Conservation (phyloP, 2,329 filamentous ascomycete species). For the Fusarium zealandicum region DNA sequence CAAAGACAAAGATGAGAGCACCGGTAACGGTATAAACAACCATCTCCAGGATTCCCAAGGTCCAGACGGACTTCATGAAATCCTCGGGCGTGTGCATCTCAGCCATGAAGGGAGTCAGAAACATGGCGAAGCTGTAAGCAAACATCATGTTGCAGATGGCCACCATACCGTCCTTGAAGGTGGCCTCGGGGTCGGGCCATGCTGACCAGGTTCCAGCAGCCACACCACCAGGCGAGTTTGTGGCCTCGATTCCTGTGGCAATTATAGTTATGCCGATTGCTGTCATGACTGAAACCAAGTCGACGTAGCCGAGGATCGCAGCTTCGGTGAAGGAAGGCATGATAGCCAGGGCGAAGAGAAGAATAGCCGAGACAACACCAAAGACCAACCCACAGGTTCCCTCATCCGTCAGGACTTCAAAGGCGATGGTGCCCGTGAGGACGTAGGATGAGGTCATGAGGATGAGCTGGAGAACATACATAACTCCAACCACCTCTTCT, state of each 20-base stretch:
- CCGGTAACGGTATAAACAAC: slow-evolving; percentile 68
- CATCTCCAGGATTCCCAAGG: slow-evolving; percentile 65
- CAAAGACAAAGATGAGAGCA: slow-evolving; percentile 69
- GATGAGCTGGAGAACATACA: slow-evolving; percentile 66
- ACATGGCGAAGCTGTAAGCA: slow-evolving; percentile 62
- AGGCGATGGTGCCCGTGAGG: slow-evolving; percentile 68
- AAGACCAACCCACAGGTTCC: slow-evolving; percentile 50
- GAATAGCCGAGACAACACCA: slow-evolving; percentile 47
- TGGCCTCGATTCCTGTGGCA: slow-evolving; percentile 57
- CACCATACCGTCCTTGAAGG: slow-evolving; percentile 60
- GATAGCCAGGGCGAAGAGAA: slow-evolving; percentile 49
- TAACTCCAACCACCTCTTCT: slow-evolving; percentile 63
- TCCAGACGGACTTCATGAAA: slow-evolving; percentile 57
- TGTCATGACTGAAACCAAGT: slow-evolving; percentile 44
- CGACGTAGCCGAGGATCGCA: slow-evolving; percentile 40
- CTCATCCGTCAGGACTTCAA: slow-evolving; percentile 66
- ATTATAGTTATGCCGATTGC: slow-evolving; percentile 70
- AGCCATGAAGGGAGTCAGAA: slow-evolving; percentile 53
- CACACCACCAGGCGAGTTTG: background rate
- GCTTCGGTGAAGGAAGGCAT: slow-evolving; percentile 52
- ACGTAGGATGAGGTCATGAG: slow-evolving; percentile 72
- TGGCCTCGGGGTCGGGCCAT: slow-evolving; percentile 49
- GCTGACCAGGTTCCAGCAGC: slow-evolving; percentile 42
- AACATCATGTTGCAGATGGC: slow-evolving; percentile 70
- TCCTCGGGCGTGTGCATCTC: slow-evolving; percentile 53